Evolutionary conservation across 2,329 filamentous ascomycete genomes (phyloP).

Genomic region (Phoma sp.): DNA sequence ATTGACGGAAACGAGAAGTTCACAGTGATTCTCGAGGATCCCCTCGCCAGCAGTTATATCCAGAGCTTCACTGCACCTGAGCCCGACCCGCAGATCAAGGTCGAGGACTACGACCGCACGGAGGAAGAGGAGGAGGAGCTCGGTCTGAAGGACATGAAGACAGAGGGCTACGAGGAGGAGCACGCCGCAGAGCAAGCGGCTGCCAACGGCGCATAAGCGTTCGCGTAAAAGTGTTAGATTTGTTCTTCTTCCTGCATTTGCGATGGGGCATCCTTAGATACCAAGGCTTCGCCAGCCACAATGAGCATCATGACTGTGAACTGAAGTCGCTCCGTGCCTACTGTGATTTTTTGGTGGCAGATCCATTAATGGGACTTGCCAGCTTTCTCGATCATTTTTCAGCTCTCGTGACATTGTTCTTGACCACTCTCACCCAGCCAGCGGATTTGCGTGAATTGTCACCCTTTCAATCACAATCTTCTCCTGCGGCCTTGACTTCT

Average conservation of each 20-base stretch:
- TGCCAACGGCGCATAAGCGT: not conserved
- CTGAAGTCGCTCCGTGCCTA: not conserved
- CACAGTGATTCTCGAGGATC: conserved; percentile 82
- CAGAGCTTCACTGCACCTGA: conserved; percentile 82
- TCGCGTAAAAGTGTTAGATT: conserved; percentile 19
- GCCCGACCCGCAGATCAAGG: conserved; percentile 81
- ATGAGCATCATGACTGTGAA: conserved; percentile 18
- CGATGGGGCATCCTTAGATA: conserved; percentile 41
- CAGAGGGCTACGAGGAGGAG: conserved; percentile 76
- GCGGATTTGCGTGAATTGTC: conserved; percentile 79
- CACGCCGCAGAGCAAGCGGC: conserved; percentile 33
- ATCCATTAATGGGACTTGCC: not conserved
- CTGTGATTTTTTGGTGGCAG: not conserved
- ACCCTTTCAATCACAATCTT: conserved; percentile 70
- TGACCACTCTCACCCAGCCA: conserved; percentile 61
- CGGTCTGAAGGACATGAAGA: conserved; percentile 90
- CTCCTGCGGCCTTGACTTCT: conserved; percentile 76
- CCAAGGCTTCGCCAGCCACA: conserved; percentile 44
- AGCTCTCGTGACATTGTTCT: no score
- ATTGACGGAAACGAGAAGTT: conserved; percentile 83
- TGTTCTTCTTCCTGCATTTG: conserved; percentile 28
- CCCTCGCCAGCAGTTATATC: conserved; percentile 90
- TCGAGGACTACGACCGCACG: conserved; percentile 84
- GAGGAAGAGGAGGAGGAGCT: conserved; percentile 93
- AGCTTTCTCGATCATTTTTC: not conserved